Base-by-base conservation (phyloP, 192 early-diverging fungal species). In the Coemansia sp. region DNA sequence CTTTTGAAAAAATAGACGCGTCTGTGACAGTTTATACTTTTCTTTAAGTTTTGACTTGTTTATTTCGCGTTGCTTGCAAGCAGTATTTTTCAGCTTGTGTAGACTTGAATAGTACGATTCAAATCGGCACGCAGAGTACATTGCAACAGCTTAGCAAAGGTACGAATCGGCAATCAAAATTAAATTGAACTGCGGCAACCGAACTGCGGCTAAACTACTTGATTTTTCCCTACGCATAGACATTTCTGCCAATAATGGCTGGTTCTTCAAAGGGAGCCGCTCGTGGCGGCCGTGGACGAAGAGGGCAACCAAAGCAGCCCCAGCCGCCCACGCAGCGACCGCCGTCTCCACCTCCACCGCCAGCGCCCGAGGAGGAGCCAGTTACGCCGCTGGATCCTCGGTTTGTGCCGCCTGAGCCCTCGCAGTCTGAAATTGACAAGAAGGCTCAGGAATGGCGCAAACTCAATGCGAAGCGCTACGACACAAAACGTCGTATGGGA, bases 401-500 rank as follows among this genome's bases (percentile, higher is more conserved):
- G 54, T 75, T 61, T 51, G 73, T 75, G 11, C 78, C 78, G 3
- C 29, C 32, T 32, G 73, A 51, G 56, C 66, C 49, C 2, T 53
- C 66, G 11, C 26, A 24, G 20, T 55, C 65, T 6, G 78, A 74
- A 58, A 32, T 72, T 12, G 73, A 72, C 23, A 68, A 66, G 57
- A 97, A 97, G 65, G 88, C 93, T 27, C 78, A 85, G 48, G 95
- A 93, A 69, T 99, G 97, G 97, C 87, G 89, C 62, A 89, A 92
- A 75, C 80, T 95, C 59, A 93, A 95, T 75, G 71, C 88, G 37
- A 89, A 94, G 82, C 89, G 93, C 50, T 99, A 95, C 69, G 88
- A 90, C 60, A 94, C 93, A 38, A 97, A 95, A 85, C 86, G 92
- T 52, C 95, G 95, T 73, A 92, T 93, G 86, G 95, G 95, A 43